Base-by-base conservation (phyloP, 1,284 basidiomycete genomes). In the Leucoagaricus sp. region DNA sequence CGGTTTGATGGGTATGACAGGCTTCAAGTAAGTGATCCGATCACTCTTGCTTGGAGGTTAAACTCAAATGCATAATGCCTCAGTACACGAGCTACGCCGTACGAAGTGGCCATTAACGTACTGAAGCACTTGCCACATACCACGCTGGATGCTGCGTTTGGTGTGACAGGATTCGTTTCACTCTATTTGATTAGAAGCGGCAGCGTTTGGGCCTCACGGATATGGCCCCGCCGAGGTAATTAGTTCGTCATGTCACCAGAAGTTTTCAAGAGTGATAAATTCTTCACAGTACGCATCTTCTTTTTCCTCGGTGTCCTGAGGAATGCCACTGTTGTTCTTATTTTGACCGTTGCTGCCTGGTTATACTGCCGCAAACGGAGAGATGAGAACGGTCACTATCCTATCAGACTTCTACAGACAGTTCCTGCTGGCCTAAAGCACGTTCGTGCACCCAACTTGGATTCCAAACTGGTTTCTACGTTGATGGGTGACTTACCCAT, bases 21-120 rank as follows among this genome's bases (percentile, higher is more conserved):
- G 36, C 12, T 38, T 38, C 17, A n/a, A 38, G 36, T 38, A 38
- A 15, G 36, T 38, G 36, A 5, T 38, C 7, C 13, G 13, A 33
- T 33, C 7, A 7, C 31, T 33, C 31, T 7, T 12, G 6, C 31
- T 33, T 33, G 31, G 12, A 12, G 6, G 6, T 7, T 7, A 7
- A 12, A 33, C 6, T 33, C 31, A 7, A 12, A 33, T 33, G 12
- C 12, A 12, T 7, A 7, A 12, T 12, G 31, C 31, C 31, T 38
- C 65, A 92, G 89, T 64, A 96, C 94, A n/a, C 86, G 92, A 50
- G 93, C 84, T 4, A 78, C 91, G 2, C 91, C 94, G 0, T 99
- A 93, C 76, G 68, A 81, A 58, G 93, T 98, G 64, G 87, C 95
- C 66, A 98, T 98, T 75, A 90, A 98, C 72, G 91, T 90, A 1